Conservation (phyloP, 164 flowering plant genomes). For the Annona squamosa region DNA sequence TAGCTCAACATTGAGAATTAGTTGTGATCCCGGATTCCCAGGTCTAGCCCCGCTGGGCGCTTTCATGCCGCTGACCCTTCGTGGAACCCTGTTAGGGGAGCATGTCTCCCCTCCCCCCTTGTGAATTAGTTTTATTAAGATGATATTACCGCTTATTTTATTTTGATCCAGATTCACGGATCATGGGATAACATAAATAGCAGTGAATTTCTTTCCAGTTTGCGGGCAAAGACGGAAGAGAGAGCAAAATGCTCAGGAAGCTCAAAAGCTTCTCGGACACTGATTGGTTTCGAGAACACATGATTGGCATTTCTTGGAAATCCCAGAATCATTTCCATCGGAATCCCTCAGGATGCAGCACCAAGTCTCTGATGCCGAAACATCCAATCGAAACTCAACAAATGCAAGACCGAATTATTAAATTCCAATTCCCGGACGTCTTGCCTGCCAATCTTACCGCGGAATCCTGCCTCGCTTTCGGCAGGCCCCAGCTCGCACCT, state of each 20-base stretch:
- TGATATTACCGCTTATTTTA: too few species aligned
- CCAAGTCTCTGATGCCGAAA: neutral
- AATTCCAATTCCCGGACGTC: constrained; percentile 7
- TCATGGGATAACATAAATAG: too few species aligned
- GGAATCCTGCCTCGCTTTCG: constrained; percentile 6
- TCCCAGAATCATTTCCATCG: neutral
- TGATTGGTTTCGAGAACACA: neutral
- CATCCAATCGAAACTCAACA: constrained; percentile 3
- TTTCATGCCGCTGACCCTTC: too few species aligned
- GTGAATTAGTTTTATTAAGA: too few species aligned
- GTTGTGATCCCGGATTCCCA: too few species aligned
- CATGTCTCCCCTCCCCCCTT: too few species aligned
- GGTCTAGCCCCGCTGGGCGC: too few species aligned
- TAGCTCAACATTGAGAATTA: too few species aligned
- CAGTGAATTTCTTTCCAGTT: too few species aligned
- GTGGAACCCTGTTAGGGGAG: too few species aligned
- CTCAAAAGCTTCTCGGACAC: neutral
- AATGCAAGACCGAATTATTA: constrained; percentile 9
- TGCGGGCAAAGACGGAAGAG: too few species aligned
- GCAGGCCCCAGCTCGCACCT: constrained; percentile 1
- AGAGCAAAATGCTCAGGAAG: neutral
- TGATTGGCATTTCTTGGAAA: neutral
- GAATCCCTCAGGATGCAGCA: neutral
- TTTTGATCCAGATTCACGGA: too few species aligned
- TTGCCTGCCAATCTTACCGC: constrained; percentile 12